Base-by-base conservation (phyloP, 306 rosid genomes). In the Psophocarpus tetragonolobus region DNA sequence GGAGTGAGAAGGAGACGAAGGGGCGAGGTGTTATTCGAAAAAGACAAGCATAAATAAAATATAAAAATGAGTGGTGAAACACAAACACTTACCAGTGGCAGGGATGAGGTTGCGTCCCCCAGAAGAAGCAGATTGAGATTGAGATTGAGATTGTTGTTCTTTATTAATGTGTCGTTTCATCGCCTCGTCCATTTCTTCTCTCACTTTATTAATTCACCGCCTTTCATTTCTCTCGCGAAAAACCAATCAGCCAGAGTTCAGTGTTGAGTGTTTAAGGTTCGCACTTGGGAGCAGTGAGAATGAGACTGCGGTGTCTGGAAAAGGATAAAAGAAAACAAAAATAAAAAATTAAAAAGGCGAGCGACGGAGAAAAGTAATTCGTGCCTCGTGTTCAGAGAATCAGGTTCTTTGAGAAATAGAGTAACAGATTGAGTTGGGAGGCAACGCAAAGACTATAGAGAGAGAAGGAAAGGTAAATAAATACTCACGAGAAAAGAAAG, bases 321-420 rank as follows among this genome's bases (percentile, higher is more conserved):
- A 71, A n/a, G 3, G 21, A 12, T 0, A 53, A 53, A 48, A 48
- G 2, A 6, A 50, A 50, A 15, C 2, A 0, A 6, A 1, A 41
- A 60, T 21, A 41, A 3, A 29, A 39, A 27, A 39, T 38, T 12
- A 39, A 5, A 23, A 13, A 33, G 73, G 26, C 2, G 18, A 70
- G 29, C 0, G 8, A 21, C 23, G 15, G 30, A 68, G 80, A 73
- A 74, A 81, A 85, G 86, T 74, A 81, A 71, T 51, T 63, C 26
- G 79, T 29, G 63, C 75, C 70, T 63, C 39, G 77, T 39, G 84
- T 84, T 78, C 78, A 82, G 84, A 87, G 97, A 84, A 90, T 88
- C 91, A 78, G 92, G 86, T 91, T 88, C 97, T 88, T 68, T 75
- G 53, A 60, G 74, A 44, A 48, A 67, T 50, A 69, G 53, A 66